A percentile compares a stretch with the other conserved stretches of the same genome.
Conservation (phyloP, 768 basidiomycete genomes). For the Boletus tylopilopsis region DNA sequence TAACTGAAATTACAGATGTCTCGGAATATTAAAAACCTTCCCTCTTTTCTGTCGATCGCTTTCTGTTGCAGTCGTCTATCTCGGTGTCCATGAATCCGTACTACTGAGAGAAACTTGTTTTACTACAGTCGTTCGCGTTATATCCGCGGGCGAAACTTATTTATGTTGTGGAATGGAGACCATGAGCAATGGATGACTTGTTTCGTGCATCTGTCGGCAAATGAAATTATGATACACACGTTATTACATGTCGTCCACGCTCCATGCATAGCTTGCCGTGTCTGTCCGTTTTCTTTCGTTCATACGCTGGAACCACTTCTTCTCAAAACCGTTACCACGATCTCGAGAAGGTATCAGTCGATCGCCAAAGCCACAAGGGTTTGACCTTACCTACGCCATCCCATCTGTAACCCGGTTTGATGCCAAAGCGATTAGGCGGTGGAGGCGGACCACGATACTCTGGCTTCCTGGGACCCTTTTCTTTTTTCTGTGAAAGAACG, state of each 20-base stretch:
- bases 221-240: not conserved
- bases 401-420: slow-evolving; percentile 95
- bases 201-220: too few relatives aligned
- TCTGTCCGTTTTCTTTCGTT: slow-evolving; percentile 72
- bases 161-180: slow-evolving; percentile 15
- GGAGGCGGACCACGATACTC: slow-evolving; percentile 85
- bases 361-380: not conserved
- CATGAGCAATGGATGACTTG: slow-evolving; percentile 2
- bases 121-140: slow-evolving; percentile 13
- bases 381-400: slow-evolving; percentile 84
- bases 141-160: slow-evolving; percentile 17
- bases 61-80: slow-evolving; percentile 6
- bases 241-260: slow-evolving; percentile 87
- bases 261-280: slow-evolving; percentile 78
- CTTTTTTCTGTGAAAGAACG: slow-evolving; percentile 56
- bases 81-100: slow-evolving; percentile 9
- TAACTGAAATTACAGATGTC: slow-evolving; percentile 26
- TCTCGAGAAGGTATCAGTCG: slow-evolving; percentile 45
- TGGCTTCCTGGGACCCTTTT: slow-evolving; percentile 76
- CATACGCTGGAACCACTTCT: slow-evolving; percentile 79
- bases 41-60: not conserved
- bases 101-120: slow-evolving; percentile 9
- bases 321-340: slow-evolving; percentile 91
- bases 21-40: slow-evolving; percentile 28
- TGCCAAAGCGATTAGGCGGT: slow-evolving; percentile 93